phyloP scores from a whole-genome alignment of 2,329 filamentous ascomycete genomes.

The Talaromyces sp. region DNA sequence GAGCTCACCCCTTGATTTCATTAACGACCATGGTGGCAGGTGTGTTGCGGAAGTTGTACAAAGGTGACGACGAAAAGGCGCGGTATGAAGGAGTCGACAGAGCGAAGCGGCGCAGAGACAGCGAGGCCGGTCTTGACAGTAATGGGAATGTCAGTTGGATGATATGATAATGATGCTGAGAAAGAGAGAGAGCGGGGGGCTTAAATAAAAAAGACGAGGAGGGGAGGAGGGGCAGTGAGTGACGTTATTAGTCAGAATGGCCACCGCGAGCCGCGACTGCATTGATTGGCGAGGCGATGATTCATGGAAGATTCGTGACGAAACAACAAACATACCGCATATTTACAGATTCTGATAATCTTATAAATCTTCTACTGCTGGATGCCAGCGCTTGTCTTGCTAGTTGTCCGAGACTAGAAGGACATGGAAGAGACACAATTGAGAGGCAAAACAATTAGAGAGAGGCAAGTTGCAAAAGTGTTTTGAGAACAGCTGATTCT shows the following conservation, averaged over 20 bases:
- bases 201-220: neutral
- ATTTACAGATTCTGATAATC: no score
- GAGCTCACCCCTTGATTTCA: slow-evolving; percentile 30
- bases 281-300: slow-evolving; percentile 12
- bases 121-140: slow-evolving; percentile 18
- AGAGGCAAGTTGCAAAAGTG: neutral
- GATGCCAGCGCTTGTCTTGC: neutral
- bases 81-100: slow-evolving; percentile 3
- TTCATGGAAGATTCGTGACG: neutral
- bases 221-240: slow-evolving; percentile 6
- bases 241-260: slow-evolving; percentile 8
- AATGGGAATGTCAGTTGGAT: neutral
- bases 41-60: slow-evolving; percentile 40
- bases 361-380: no score
- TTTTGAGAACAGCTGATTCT: neutral
- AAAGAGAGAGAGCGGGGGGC: neutral
- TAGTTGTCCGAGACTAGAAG: neutral
- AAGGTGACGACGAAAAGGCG: slow-evolving; percentile 23
- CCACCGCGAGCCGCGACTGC: slow-evolving; percentile 8
- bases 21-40: slow-evolving; percentile 43
- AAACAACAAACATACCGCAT: neutral
- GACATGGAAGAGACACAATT: neutral
- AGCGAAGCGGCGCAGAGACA: slow-evolving; percentile 4
- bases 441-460: neutral
- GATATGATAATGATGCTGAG: no score